Base-by-base conservation (phyloP, 2,329 filamentous ascomycete species). In the Aureobasidium zeae region DNA sequence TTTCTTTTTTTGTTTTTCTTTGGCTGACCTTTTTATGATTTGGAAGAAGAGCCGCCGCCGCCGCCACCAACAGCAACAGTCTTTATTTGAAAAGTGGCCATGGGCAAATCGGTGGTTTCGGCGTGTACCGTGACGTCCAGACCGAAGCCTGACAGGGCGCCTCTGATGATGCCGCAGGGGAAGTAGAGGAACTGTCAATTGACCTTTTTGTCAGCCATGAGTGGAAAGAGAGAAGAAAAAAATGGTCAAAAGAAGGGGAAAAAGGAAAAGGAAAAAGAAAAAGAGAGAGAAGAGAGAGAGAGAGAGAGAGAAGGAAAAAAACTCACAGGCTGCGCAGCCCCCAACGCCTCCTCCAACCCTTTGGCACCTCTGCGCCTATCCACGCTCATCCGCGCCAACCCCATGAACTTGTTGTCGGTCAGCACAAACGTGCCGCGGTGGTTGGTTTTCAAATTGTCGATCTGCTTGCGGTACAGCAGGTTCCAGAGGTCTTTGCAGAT, bases 381-480 rank as follows among this genome's bases (percentile, higher is more conserved):
- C 51, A 87, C 83, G 57, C 83, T 89, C 88, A 96, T 95, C 36
- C 87, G 76, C 25, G 79, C 75, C 53, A 98, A 81, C 0, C 89
- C 88, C 36, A 86, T 81, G 67, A 98, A 98, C 8, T 81, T 71
- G 60, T 87, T 87, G 65, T 98, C 91, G 11, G 89, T 96, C 41
- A 98, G 70, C 31, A 98, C 91, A 63, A 95, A 98, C 53, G 96
- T 87, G 38, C 91, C 91, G 55, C 91, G 73, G 62, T 98, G 91
- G 60, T 98, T 98, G 7, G 91, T 98, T 67, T 98, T 98, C 34
- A 98, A 73, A 61, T 98, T 98, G 65, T 98, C 91, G 58, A 98
- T 86, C 63, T 96, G 93, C 66, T 98, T 98, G 60, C 85, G 76
- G 64, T 95, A 98, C 12, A 95, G 77, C 15, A 96, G 72, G 24